A percentile compares a stretch with the other conserved stretches of the same genome.
phyloP scores from a whole-genome alignment of 345 rosid species.

The Cardamine resedifolia region DNA sequence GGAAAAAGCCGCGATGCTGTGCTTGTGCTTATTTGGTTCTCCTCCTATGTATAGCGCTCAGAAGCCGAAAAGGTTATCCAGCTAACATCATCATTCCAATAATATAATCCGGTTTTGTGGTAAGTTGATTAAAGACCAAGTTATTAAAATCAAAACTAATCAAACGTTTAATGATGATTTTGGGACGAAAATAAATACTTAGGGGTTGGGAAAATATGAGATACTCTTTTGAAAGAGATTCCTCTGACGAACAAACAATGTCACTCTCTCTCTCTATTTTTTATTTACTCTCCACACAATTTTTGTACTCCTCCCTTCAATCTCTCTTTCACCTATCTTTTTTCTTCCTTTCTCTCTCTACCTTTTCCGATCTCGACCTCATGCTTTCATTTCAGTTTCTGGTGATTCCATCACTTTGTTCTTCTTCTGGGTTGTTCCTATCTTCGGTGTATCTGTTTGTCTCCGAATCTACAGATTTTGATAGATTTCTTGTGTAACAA shows the following conservation, averaged over 20 bases:
- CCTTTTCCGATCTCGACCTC: neutral
- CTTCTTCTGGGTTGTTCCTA: neutral
- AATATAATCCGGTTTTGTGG: neutral
- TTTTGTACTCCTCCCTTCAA: slow-evolving; percentile 27
- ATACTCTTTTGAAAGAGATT: neutral
- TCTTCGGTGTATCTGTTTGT: slow-evolving; percentile 11
- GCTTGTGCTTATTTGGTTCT: neutral
- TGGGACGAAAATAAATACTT: no score
- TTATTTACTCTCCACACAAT: slow-evolving; percentile 7
- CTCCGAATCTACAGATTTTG: slow-evolving; percentile 5
- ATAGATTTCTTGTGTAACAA: slow-evolving; percentile 27
- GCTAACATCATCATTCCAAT: neutral
- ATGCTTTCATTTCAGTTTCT: slow-evolving; percentile 4
- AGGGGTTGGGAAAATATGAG: no score
- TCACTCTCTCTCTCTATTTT: slow-evolving; percentile 42
- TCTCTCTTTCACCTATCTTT: slow-evolving; percentile 22
- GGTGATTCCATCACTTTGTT: slow-evolving; percentile 24
- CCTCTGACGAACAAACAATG: slow-evolving; percentile 45
- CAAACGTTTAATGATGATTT: neutral
- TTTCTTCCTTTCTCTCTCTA: neutral
- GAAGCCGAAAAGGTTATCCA: neutral
- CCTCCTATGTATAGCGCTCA: neutral
- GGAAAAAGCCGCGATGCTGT: slow-evolving; percentile 29
- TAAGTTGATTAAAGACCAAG: neutral
- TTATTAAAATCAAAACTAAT: neutral